Conservation (phyloP, 2,329 filamentous ascomycete species). For the Epichloe baconii region DNA sequence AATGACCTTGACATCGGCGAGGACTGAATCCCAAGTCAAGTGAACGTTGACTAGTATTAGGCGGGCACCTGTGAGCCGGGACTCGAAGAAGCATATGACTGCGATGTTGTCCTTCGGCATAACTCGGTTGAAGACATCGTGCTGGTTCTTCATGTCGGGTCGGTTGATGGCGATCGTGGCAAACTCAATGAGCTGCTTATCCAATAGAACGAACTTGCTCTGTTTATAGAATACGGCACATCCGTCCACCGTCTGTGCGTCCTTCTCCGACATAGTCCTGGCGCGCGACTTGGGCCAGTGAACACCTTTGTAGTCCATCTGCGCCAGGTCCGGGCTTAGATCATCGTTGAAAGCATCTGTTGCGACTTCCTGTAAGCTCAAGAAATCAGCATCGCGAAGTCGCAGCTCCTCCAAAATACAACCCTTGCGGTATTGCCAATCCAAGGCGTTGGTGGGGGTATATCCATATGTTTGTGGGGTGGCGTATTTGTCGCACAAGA, state of each 20-base stretch:
- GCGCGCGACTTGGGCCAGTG: constrained; percentile 86
- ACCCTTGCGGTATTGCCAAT: constrained; percentile 77
- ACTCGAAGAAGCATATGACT: constrained; percentile 84
- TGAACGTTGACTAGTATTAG: constrained; percentile 91
- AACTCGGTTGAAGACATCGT: constrained; percentile 95
- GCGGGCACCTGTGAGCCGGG: constrained; percentile 75
- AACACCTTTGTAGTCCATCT: constrained; percentile 83
- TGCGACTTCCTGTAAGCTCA: constrained; percentile 90
- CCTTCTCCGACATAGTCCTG: constrained; percentile 81
- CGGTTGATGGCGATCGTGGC: constrained; percentile 83
- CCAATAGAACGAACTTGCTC: constrained; percentile 84
- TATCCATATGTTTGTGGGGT: constrained; percentile 81
- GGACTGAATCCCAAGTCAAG: constrained; percentile 84
- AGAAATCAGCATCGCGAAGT: constrained; percentile 69
- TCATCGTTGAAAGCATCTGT: constrained; percentile 84
- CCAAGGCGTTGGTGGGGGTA: constrained; percentile 65
- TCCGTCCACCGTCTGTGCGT: constrained; percentile 82
- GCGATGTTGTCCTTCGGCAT: constrained; percentile 98
- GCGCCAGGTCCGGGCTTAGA: constrained; percentile 75
- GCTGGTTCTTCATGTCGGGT: constrained; percentile 92
- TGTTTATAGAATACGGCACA: constrained; percentile 96
- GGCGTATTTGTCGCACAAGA: constrained; percentile 85
- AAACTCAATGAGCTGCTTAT: constrained; percentile 91
- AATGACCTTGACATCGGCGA: constrained; percentile 89
- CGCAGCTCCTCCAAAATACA: constrained; percentile 75